These are phyloP conservation scores for Talaromyces sp. DNA, from an alignment of 2,329 filamentous ascomycete genomes.

Conservation along the genomic window DNA sequence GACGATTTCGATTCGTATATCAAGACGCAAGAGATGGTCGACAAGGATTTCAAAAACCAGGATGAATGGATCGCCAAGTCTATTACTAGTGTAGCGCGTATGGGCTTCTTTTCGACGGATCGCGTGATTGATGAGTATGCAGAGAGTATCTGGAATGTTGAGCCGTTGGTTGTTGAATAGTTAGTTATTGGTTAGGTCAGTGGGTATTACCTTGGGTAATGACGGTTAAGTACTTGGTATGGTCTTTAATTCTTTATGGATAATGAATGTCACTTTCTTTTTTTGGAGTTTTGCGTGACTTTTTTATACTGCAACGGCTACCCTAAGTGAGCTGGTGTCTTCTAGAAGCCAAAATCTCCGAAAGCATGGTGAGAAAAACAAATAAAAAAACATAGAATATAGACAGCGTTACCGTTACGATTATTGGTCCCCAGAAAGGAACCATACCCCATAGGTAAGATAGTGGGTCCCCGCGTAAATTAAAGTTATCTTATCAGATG, in stretches of 20 bases:
- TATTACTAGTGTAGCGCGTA: constrained; percentile 80
- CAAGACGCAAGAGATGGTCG: constrained; percentile 82
- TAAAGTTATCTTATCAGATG: not conserved
- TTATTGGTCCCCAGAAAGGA: not conserved
- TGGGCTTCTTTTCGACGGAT: constrained; percentile 97
- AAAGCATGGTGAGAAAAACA: too few relatives aligned
- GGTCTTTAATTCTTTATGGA: not conserved
- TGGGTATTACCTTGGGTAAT: not conserved
- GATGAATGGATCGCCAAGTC: constrained; percentile 89
- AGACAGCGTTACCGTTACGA: too few relatives aligned
- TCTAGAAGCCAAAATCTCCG: too few relatives aligned
- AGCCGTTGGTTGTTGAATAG: constrained; percentile 56
- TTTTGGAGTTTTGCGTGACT: not conserved
- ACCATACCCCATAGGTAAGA: not conserved
- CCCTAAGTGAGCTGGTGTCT: too few relatives aligned
- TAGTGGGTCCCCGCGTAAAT: not conserved
- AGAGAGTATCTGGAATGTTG: constrained; percentile 93
- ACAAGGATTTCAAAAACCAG: constrained; percentile 85
- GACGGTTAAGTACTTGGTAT: not conserved
- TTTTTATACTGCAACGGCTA: too few relatives aligned
- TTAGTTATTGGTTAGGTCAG: not conserved
- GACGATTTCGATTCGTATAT: constrained; percentile 97
- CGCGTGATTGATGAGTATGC: constrained; percentile 97
- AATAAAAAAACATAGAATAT: too few relatives aligned
- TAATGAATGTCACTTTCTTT: not conserved